phyloP scores from a whole-genome alignment of 805 yeast species.

The Brettanomyces nanus region DNA sequence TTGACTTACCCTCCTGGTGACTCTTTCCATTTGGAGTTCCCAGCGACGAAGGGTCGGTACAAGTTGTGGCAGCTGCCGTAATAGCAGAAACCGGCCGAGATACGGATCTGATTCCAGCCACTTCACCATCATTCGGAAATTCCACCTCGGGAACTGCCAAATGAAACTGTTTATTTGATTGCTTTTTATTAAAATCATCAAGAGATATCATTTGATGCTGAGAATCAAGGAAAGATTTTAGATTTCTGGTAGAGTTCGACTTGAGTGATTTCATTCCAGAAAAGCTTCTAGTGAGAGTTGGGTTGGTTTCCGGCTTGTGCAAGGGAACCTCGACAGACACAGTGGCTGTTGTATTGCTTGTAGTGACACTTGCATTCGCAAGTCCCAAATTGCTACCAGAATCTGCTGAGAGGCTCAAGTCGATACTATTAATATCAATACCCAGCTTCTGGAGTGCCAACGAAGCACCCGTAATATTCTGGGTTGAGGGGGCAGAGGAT shows the following conservation, averaged over 20 bases:
- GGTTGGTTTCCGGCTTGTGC: background rate
- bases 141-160: background rate
- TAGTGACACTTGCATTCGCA: background rate
- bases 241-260: slow-evolving; percentile 23
- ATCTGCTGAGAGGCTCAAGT: background rate
- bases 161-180: background rate
- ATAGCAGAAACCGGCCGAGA: too few relatives aligned
- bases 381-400: background rate
- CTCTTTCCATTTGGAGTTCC: slow-evolving; percentile 2
- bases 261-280: slow-evolving; percentile 11
- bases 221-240: slow-evolving; percentile 17
- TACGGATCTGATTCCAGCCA: background rate
- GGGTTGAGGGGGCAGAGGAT: background rate
- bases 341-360: background rate
- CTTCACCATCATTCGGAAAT: slow-evolving; percentile 3
- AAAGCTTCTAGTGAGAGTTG: background rate
- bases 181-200: slow-evolving; percentile 14
- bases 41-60: background rate
- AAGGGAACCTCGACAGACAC: background rate
- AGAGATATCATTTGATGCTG: slow-evolving; percentile 9
- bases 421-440: background rate
- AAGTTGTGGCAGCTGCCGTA: background rate
- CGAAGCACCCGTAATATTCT: background rate
- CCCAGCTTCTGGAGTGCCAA: slow-evolving; percentile 1
- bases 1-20: slow-evolving; percentile 12